Evolutionary conservation across 2,329 filamentous ascomycete genomes (phyloP).

Genomic region (Fusarium heterosporum): DNA sequence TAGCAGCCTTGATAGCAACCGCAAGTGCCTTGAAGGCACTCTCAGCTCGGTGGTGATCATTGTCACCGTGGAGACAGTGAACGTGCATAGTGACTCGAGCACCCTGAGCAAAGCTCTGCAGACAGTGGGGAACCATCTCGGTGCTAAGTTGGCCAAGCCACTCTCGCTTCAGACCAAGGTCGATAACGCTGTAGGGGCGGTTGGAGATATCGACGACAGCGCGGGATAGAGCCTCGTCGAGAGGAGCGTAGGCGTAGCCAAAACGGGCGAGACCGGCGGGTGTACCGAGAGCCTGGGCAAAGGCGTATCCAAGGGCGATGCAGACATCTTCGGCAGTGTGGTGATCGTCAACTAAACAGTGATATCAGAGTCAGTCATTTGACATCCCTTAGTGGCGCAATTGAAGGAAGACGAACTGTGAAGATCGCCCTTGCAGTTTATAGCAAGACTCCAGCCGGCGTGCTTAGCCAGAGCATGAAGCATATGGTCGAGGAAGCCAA

Average conservation of each 20-base stretch:
- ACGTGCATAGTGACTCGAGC: conserved; percentile 95
- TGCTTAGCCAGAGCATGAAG: conserved; percentile 96
- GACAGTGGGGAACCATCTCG: conserved; percentile 97
- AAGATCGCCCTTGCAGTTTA: conserved; percentile 88
- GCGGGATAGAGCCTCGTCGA: conserved; percentile 94
- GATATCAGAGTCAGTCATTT: conserved; percentile 27
- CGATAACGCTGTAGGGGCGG: conserved; percentile 85
- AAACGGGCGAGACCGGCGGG: conserved; percentile 88
- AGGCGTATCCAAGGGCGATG: conserved; percentile 88
- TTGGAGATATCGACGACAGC: conserved; percentile 96
- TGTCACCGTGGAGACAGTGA: conserved; percentile 88
- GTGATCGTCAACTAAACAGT: conserved; percentile 86
- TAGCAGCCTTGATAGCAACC: conserved; percentile 84
- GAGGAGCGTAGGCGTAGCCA: conserved; percentile 89
- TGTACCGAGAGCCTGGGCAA: conserved; percentile 81
- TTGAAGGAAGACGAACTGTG: conserved; percentile 74
- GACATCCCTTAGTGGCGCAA: background rate
- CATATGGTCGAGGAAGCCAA: conserved; percentile 99
- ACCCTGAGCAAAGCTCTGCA: conserved; percentile 93
- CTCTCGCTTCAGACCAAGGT: conserved; percentile 87
- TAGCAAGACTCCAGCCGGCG: conserved; percentile 88
- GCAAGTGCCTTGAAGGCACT: conserved; percentile 97
- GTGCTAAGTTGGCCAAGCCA: conserved; percentile 92
- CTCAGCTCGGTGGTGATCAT: conserved; percentile 97
- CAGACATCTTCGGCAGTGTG: conserved; percentile 97